phyloP scores from a whole-genome alignment of 176 grass and related monocot species.

The Pharus latifolius region DNA sequence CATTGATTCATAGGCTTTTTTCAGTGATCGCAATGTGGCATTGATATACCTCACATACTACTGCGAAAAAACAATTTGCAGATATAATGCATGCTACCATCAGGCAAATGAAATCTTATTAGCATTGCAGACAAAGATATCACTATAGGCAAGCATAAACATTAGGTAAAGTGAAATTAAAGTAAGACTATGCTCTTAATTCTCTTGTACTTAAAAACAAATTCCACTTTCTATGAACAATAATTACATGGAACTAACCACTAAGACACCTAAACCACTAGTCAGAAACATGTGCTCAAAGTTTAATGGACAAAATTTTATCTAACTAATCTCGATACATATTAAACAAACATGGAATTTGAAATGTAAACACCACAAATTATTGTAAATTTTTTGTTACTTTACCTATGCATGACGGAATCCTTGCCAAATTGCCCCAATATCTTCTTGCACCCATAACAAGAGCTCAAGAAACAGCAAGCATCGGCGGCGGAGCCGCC shows the following conservation, averaged over 20 bases:
- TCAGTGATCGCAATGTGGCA: constrained; percentile 1
- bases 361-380: neutral
- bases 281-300: neutral
- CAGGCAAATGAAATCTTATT: constrained; percentile 10
- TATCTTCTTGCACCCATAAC: constrained; percentile 31
- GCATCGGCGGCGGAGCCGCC: neutral
- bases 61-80: constrained; percentile 12
- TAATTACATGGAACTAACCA: neutral
- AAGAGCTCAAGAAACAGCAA: constrained; percentile 20
- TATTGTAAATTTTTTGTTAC: neutral
- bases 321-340: too few relatives aligned
- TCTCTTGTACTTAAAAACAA: constrained; percentile 33
- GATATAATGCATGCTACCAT: constrained; percentile 12
- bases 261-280: constrained; percentile 21
- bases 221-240: constrained; percentile 20
- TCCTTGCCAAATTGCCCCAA: constrained; percentile 4
- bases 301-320: neutral
- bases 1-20: constrained; percentile 3
- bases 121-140: constrained; percentile 15
- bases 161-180: constrained; percentile 25
- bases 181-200: constrained; percentile 35
- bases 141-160: too few relatives aligned
- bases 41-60: constrained; percentile 14
- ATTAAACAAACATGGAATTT: neutral
- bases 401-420: neutral